A percentile compares a stretch with the other conserved stretches of the same genome.
Conservation (phyloP, 1,139 yeast genomes). For the Taphrina deformans region DNA sequence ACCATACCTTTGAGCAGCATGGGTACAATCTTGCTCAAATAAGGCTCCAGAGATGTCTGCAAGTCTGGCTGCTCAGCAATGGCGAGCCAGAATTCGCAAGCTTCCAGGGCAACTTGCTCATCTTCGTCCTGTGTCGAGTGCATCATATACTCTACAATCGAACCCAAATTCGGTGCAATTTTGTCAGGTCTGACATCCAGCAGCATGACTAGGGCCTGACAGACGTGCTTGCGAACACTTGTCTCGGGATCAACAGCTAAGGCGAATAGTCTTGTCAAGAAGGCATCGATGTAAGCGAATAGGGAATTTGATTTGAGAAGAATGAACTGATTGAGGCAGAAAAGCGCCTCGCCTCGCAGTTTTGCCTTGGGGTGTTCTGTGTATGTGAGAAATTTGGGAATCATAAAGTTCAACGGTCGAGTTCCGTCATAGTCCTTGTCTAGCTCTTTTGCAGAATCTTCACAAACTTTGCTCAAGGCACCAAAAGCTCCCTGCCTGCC, state of each 20-base stretch:
- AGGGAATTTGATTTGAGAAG: constrained; percentile 67
- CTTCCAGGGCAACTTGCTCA: constrained; percentile 82
- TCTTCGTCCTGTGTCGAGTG: constrained; percentile 66
- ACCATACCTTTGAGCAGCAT: constrained; percentile 79
- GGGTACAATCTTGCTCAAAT: constrained; percentile 66
- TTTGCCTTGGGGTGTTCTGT: constrained; percentile 48
- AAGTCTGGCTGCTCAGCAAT: constrained; percentile 59
- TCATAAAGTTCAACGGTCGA: constrained; percentile 66
- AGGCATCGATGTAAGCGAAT: constrained; percentile 64
- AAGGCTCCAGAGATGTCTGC: constrained; percentile 49
- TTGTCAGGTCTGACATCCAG: constrained; percentile 80
- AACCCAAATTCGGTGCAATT: constrained; percentile 74
- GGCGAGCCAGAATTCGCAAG: constrained; percentile 84
- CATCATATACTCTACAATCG: constrained; percentile 78
- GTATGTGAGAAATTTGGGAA: constrained; percentile 63
- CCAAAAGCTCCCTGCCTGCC: constrained; percentile 65
- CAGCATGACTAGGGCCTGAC: constrained; percentile 72
- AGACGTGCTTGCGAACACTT: constrained; percentile 69
- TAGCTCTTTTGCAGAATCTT: constrained; percentile 64
- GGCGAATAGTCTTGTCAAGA: constrained; percentile 61
- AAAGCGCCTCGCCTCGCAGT: constrained; percentile 64
- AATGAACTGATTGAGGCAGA: constrained; percentile 75
- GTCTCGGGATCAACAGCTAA: constrained; percentile 59
- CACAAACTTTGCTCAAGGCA: constrained; percentile 83
- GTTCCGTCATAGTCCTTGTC: constrained; percentile 66